Evolutionary conservation across 176 grass and related monocot species (phyloP), one percentile per base, ranked within the genome.

Genomic region (Aechmea fasciata): DNA sequence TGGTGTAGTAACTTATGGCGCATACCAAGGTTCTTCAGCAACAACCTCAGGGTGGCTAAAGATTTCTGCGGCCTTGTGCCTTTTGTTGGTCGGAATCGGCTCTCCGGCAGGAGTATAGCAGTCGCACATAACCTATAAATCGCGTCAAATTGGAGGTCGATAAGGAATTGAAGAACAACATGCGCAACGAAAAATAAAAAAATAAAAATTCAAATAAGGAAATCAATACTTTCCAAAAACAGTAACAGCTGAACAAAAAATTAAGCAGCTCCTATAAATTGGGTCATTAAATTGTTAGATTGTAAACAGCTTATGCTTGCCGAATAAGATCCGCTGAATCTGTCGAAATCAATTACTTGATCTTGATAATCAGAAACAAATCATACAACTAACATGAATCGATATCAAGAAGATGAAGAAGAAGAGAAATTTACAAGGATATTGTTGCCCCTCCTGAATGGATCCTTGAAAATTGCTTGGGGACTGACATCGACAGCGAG

Each of bases 401-500:
- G 41, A 67, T 67, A 28, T 11, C 5, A 67, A 67, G 47, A 23
- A 65, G 15, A 63, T 24, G 12, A 48, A 51, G 14, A 52, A 2
- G 10, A 67, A 53, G 0, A 65, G 59, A 67, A 13, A 71, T 89
- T 94, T 71, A 99, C 95, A 84, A 99, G 95, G 72, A 99, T 99
- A 63, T 99, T 99, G 77, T 99, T 94, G 8, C 95, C 95, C 80
- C 50, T 93, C 72, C 95, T 86, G 71, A 99, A 99, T 13, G 95
- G 95, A 78, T 99, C 95, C 87, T 88, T 99, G 82, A 99, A 99
- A 84, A 99, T 94, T 28, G 95, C 90, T 78, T 99, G 95, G 14
- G 95, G 95, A 59, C 95, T 99, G 81, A 73, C 88, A 50, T 48
- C 26, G 11, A 22, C 14, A n/a, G 18, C 11, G 11, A 55, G 11